These are phyloP conservation scores for Blumeriella jaapii DNA, from an alignment of 2,329 filamentous ascomycete genomes.

Conservation along the genomic window DNA sequence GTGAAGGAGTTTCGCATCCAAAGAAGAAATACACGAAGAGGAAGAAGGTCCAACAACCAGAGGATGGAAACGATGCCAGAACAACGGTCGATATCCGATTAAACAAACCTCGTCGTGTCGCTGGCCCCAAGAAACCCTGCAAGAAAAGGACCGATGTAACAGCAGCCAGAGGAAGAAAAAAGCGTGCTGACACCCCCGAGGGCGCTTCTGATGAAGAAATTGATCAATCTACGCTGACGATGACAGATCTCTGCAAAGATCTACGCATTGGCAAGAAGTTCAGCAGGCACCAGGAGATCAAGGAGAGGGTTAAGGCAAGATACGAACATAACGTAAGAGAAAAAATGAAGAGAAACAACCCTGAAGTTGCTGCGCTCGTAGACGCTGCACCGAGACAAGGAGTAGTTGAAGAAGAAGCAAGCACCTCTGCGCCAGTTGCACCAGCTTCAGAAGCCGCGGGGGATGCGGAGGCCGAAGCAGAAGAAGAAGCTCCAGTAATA, in stretches of 20 bases:
- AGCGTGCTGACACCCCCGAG: constrained; percentile 40
- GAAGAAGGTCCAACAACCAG: constrained; percentile 14
- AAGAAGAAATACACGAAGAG: constrained; percentile 15
- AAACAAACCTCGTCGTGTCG: constrained; percentile 13
- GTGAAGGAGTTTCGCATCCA: constrained; percentile 11
- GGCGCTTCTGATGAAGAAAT: constrained; percentile 51
- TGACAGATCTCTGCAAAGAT: constrained; percentile 62
- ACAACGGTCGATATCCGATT: constrained; percentile 19
- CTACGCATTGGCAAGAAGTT: constrained; percentile 64
- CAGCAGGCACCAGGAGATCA: constrained; percentile 60
- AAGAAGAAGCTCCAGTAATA: background rate
- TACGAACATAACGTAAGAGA: constrained; percentile 29
- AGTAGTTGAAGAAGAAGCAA: constrained; percentile 6
- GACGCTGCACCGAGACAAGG: constrained; percentile 4
- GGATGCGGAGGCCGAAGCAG: background rate
- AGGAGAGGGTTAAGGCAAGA: constrained; percentile 43
- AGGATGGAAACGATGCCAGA: constrained; percentile 17
- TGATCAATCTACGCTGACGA: constrained; percentile 54
- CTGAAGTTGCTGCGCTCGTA: constrained; percentile 14
- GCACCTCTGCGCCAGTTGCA: too few species aligned
- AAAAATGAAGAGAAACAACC: constrained; percentile 21
- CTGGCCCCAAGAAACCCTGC: constrained; percentile 13
- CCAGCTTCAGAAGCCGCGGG: background rate
- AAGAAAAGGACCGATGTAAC: constrained; percentile 26
- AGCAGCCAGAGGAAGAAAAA: constrained; percentile 20